phyloP scores from a whole-genome alignment of 1,139 yeast genomes.

The Nakaseomyces delphensis region DNA sequence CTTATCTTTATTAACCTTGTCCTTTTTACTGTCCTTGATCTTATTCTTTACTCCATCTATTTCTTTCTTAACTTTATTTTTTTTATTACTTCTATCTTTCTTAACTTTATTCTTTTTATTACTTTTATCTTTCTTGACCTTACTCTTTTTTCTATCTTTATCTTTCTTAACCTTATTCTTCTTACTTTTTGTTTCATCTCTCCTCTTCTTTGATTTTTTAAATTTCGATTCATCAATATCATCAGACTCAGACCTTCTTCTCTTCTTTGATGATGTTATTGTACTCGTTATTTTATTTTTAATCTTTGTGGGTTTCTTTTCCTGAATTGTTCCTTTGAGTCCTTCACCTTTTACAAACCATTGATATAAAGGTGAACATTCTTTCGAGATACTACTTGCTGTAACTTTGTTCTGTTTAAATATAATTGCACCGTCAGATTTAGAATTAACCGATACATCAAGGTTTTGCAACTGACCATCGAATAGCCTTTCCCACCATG shows the following conservation, averaged over 20 bases:
- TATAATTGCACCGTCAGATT: constrained; percentile 33
- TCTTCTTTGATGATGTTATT: constrained; percentile 13
- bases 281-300: constrained; percentile 9
- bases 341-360: constrained; percentile 80
- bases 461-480: constrained; percentile 83
- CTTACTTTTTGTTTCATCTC: constrained; percentile 23
- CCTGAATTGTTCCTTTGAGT: constrained; percentile 64
- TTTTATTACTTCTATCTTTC: constrained; percentile 17
- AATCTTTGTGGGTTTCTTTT: constrained; percentile 19
- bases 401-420: constrained; percentile 39
- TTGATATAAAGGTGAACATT: constrained; percentile 52
- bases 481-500: constrained; percentile 95
- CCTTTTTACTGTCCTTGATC: constrained; percentile 9
- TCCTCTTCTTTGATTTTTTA: constrained; percentile 22
- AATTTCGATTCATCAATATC: too few relatives aligned
- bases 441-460: constrained; percentile 44
- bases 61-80: constrained; percentile 14
- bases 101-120: constrained; percentile 11
- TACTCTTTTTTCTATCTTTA: constrained; percentile 15
- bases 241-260: too few relatives aligned
- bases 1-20: constrained; percentile 17
- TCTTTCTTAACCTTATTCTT: constrained; percentile 19
- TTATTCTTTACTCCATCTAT: constrained; percentile 14
- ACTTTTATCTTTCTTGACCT: constrained; percentile 17
- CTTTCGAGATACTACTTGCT: constrained; percentile 42